A percentile compares a stretch with the other conserved stretches of the same genome.
phyloP scores from a whole-genome alignment of 768 basidiomycete genomes.

The Tylopilus rubrobrunneus region DNA sequence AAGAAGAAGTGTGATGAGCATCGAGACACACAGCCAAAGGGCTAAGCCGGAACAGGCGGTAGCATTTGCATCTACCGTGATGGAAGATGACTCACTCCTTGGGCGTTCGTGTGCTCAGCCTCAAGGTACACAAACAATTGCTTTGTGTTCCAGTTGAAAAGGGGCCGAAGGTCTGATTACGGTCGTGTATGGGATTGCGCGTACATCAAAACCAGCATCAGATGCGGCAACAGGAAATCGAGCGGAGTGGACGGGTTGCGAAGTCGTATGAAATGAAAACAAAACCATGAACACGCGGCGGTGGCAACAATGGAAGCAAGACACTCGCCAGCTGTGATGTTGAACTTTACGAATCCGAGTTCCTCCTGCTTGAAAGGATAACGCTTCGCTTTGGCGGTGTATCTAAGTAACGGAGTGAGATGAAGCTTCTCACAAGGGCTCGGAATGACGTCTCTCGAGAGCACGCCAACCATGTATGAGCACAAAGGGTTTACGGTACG shows the following conservation, averaged over 20 bases:
- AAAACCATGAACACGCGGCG: conserved; percentile 22
- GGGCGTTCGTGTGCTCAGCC: conserved; percentile 72
- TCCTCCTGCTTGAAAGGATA: conserved; percentile 66
- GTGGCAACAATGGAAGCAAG: conserved; percentile 25
- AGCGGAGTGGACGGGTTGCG: conserved; percentile 12
- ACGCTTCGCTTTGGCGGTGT: conserved; percentile 46
- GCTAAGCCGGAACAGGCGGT: conserved; percentile 12
- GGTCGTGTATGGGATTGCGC: neutral
- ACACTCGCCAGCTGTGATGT: conserved; percentile 69
- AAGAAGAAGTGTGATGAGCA: conserved; percentile 12
- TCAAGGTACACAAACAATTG: conserved; percentile 85
- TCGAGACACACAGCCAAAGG: conserved; percentile 18
- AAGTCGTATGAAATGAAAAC: conserved; percentile 24
- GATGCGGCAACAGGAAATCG: conserved; percentile 13
- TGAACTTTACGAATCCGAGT: conserved; percentile 76
- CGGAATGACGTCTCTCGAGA: conserved; percentile 10
- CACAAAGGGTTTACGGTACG: conserved; percentile 26
- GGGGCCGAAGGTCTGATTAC: conserved; percentile 64
- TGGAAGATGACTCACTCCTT: conserved; percentile 54
- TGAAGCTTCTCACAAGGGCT: conserved; percentile 4
- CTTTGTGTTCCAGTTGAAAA: conserved; percentile 98
- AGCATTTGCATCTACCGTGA: conserved; percentile 1
- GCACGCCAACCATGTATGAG: conserved; percentile 2
- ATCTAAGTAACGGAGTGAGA: conserved; percentile 33
- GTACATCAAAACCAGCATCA: conserved; percentile 1